These are phyloP conservation scores for Pseudogymnoascus sp. DNA, from an alignment of 2,329 filamentous ascomycete genomes.

Conservation along the genomic window DNA sequence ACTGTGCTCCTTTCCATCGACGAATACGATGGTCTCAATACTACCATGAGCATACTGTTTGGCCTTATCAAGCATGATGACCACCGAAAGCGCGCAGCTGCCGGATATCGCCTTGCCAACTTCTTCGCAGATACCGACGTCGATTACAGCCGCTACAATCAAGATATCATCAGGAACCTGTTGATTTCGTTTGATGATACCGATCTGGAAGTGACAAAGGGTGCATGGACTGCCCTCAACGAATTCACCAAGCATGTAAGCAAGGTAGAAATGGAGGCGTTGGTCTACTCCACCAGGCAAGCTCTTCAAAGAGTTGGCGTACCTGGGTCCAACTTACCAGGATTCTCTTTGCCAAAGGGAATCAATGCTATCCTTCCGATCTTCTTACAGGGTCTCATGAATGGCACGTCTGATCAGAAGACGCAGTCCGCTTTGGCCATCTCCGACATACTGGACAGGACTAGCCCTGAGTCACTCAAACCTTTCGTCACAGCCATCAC, in stretches of 20 bases:
- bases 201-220: slow-evolving; percentile 77
- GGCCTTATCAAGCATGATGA: slow-evolving; percentile 87
- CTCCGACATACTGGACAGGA: slow-evolving; percentile 90
- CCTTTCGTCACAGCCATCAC: slow-evolving; percentile 97
- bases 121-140: slow-evolving; percentile 77
- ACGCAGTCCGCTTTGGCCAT: slow-evolving; percentile 88
- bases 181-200: slow-evolving; percentile 87
- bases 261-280: slow-evolving; percentile 96
- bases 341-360: slow-evolving; percentile 87
- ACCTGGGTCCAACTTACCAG: slow-evolving; percentile 72
- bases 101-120: slow-evolving; percentile 69
- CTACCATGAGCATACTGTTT: slow-evolving; percentile 88
- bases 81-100: slow-evolving; percentile 71
- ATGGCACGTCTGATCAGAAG: slow-evolving; percentile 85
- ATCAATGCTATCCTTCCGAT: slow-evolving; percentile 95
- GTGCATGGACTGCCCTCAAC: slow-evolving; percentile 78
- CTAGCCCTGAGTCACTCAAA: slow-evolving; percentile 77
- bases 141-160: slow-evolving; percentile 93
- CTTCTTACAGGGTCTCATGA: slow-evolving; percentile 96
- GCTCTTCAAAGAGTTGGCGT: slow-evolving; percentile 84
- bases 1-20: slow-evolving; percentile 88
- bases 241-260: slow-evolving; percentile 82
- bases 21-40: slow-evolving; percentile 92
- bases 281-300: slow-evolving; percentile 80
- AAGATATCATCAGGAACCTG: slow-evolving; percentile 84